Conservation (phyloP, 2,329 filamentous ascomycete species). For the Westerdykella aurantiaca region DNA sequence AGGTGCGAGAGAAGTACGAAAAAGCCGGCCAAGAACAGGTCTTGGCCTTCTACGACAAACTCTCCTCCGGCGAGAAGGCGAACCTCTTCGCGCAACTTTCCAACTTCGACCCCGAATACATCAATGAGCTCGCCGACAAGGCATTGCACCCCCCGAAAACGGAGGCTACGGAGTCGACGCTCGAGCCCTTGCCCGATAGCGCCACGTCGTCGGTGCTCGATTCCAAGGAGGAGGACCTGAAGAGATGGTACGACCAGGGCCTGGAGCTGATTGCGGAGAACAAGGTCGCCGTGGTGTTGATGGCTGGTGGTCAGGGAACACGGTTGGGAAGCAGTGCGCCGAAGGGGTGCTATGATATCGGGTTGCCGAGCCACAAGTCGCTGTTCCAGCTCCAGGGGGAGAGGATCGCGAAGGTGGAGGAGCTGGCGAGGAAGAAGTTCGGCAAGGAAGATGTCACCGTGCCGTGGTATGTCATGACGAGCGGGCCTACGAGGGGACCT, state of each 20-base stretch:
- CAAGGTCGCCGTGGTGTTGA: slow-evolving; percentile 79
- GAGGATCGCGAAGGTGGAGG: slow-evolving; percentile 80
- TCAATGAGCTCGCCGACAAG: slow-evolving; percentile 79
- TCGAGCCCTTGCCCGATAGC: slow-evolving; percentile 83
- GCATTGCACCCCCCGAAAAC: slow-evolving; percentile 70
- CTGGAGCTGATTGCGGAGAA: slow-evolving; percentile 61
- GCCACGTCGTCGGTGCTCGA: slow-evolving; percentile 89
- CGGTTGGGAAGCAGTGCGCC: slow-evolving; percentile 89
- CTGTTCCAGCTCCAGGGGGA: slow-evolving; percentile 98
- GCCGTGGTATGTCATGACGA: slow-evolving; percentile 99
- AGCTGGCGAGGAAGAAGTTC: slow-evolving; percentile 67
- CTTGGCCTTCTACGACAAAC: slow-evolving; percentile 79
- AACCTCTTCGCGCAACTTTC: slow-evolving; percentile 75
- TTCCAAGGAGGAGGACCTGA: slow-evolving; percentile 69
- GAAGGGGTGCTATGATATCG: slow-evolving; percentile 97
- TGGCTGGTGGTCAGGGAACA: slow-evolving; percentile 96
- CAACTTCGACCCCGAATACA: slow-evolving; percentile 74
- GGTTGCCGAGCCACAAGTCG: slow-evolving; percentile 84
- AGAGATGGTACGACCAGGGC: slow-evolving; percentile 74
- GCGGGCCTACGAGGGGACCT: slow-evolving; percentile 81
- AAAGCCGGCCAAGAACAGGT: slow-evolving; percentile 74
- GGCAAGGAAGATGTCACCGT: slow-evolving; percentile 57
- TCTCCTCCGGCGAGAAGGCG: slow-evolving; percentile 67
- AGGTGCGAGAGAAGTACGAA: slow-evolving; percentile 66
- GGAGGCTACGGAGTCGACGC: slow-evolving; percentile 49